phyloP scores from a whole-genome alignment of 1,139 yeast species.

The Hyphopichia buzzinii region DNA sequence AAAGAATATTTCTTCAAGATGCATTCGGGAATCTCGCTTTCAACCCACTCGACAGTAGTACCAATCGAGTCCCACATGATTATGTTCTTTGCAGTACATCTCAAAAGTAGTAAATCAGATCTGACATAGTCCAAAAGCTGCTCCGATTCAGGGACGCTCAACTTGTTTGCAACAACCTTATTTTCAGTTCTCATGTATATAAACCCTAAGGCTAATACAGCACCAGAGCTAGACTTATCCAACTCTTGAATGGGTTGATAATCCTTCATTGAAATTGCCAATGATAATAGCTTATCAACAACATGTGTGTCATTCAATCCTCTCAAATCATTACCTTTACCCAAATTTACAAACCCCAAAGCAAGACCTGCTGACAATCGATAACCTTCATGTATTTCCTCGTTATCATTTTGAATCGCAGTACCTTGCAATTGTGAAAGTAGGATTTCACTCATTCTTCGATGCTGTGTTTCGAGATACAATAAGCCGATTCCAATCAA shows the following conservation, averaged over 20 bases:
- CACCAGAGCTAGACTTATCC: constrained; percentile 80
- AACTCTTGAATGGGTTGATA: constrained; percentile 62
- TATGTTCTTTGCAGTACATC: constrained; percentile 66
- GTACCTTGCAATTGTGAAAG: constrained; percentile 63
- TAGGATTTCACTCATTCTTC: constrained; percentile 83
- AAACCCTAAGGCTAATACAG: constrained; percentile 71
- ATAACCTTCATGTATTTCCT: constrained; percentile 73
- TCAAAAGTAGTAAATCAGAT: constrained; percentile 72
- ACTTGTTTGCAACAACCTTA: constrained; percentile 55
- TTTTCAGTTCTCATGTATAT: constrained; percentile 72
- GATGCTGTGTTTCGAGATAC: constrained; percentile 74
- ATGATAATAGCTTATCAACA: constrained; percentile 59
- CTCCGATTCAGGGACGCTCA: constrained; percentile 61
- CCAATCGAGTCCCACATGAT: constrained; percentile 77
- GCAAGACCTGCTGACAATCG: constrained; percentile 87
- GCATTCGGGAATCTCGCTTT: constrained; percentile 50
- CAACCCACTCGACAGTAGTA: constrained; percentile 58
- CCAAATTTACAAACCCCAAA: constrained; percentile 82
- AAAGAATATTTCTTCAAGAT: constrained; percentile 29
- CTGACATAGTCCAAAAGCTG: constrained; percentile 70
- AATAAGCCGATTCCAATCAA: constrained; percentile 85
- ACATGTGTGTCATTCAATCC: constrained; percentile 70
- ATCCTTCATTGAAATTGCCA: constrained; percentile 66
- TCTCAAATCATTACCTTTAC: constrained; percentile 64
- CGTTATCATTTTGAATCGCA: constrained; percentile 55